These are phyloP conservation scores for Geotrichum australiense DNA, from an alignment of 1,139 yeast species.

Conservation along the genomic window DNA sequence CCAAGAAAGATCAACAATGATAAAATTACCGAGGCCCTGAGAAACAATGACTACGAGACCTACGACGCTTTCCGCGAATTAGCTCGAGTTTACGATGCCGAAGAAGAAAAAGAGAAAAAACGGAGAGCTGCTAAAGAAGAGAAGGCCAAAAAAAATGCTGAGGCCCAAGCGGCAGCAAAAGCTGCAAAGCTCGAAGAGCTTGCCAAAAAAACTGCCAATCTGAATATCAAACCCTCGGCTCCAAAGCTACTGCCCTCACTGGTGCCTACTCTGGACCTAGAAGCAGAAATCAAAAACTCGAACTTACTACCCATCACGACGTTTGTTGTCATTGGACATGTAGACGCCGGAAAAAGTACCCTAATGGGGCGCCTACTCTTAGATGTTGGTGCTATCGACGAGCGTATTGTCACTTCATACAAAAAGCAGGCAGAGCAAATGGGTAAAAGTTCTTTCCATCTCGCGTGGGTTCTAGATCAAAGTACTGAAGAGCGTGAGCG, in stretches of 20 bases:
- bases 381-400: constrained; percentile 76
- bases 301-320: constrained; percentile 9
- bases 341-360: constrained; percentile 97
- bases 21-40: constrained; percentile 53
- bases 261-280: constrained; percentile 11
- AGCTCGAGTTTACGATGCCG: constrained; percentile 34
- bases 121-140: constrained; percentile 8
- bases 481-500: constrained; percentile 75
- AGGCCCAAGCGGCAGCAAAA: constrained; percentile 3
- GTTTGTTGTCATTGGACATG: constrained; percentile 88
- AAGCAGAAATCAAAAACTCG: constrained; percentile 8
- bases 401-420: constrained; percentile 65
- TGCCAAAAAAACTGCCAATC: background rate
- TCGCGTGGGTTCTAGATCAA: constrained; percentile 98
- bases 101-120: constrained; percentile 6
- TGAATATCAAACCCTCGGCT: background rate
- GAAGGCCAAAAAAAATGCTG: constrained; percentile 4
- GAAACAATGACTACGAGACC: constrained; percentile 53
- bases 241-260: constrained; percentile 5
- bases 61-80: constrained; percentile 50
- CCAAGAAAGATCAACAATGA: constrained; percentile 45
- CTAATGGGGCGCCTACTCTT: constrained; percentile 81
- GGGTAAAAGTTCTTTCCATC: constrained; percentile 90
- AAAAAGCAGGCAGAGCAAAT: constrained; percentile 72
- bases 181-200: background rate